phyloP scores from a whole-genome alignment of 2,329 filamentous ascomycete species.

The Pseudopithomyces maydicus region DNA sequence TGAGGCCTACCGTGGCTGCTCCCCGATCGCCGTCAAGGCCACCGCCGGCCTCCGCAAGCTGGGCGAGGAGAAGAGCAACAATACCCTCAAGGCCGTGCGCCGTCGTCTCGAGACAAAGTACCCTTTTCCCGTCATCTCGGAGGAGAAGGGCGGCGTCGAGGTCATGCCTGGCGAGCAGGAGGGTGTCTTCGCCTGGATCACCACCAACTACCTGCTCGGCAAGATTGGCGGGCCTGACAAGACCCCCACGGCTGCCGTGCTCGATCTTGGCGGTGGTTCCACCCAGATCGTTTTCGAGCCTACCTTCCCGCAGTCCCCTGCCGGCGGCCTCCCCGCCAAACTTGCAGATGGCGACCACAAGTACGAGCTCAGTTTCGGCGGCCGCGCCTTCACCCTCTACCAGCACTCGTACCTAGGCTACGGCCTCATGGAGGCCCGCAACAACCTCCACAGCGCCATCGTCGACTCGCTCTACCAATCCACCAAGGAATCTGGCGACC shows the following conservation, averaged over 20 bases:
- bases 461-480: conserved; percentile 72
- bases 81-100: conserved; percentile 85
- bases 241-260: conserved; percentile 88
- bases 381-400: conserved; percentile 89
- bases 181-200: conserved; percentile 99
- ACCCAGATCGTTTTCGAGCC: conserved; percentile 99
- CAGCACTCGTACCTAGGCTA: conserved; percentile 98
- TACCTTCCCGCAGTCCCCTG: conserved; percentile 75
- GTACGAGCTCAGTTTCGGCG: conserved; percentile 88
- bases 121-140: conserved; percentile 90
- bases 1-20: conserved; percentile 87
- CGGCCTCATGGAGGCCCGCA: conserved; percentile 92
- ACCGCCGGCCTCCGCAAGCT: conserved; percentile 91
- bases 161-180: conserved; percentile 99
- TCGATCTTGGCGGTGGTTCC: conserved; percentile 94
- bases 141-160: conserved; percentile 83
- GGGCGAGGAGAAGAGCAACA: conserved; percentile 77
- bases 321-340: conserved; percentile 82
- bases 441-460: conserved; percentile 78
- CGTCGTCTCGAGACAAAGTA: conserved; percentile 83
- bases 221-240: conserved; percentile 95
- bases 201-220: conserved; percentile 95
- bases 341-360: conserved; percentile 93
- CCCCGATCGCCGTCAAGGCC: conserved; percentile 95
- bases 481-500: conserved; percentile 55